Conservation (phyloP, 176 grass and related monocot species). For the Rhipidocladum racemiflorum region DNA sequence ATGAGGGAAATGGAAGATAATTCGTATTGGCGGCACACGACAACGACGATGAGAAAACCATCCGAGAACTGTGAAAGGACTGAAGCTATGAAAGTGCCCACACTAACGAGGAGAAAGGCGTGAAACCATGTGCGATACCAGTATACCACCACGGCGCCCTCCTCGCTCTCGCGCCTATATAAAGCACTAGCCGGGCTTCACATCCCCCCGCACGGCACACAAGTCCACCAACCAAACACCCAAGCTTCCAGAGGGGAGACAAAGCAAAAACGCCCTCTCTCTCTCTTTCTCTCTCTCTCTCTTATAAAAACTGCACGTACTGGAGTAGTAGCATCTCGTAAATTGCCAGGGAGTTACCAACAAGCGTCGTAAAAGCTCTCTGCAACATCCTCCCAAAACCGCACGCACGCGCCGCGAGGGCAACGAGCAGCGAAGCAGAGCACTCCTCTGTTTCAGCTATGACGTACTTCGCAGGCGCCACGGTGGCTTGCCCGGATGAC, state of each 20-base stretch:
- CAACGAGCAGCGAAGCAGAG: constrained; percentile 3
- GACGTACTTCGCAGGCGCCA: constrained; percentile 16
- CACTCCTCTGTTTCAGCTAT: constrained; percentile 33
- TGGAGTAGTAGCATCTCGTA: background rate
- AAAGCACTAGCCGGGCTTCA: background rate
- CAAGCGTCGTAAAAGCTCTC: constrained; percentile 12
- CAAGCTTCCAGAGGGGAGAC: constrained; percentile 40
- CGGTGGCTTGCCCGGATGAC: constrained; percentile 29
- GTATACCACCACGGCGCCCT: background rate
- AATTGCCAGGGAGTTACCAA: constrained; percentile 27
- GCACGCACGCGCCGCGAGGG: constrained; percentile 18
- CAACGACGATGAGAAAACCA: background rate
- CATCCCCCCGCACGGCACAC: constrained; percentile 13
- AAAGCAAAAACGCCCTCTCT: background rate
- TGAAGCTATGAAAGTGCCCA: too few relatives aligned
- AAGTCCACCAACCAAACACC: constrained; percentile 14
- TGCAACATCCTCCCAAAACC: background rate
- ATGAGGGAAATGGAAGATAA: background rate
- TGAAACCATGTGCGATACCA: background rate
- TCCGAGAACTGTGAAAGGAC: background rate
- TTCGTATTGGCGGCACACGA: background rate
- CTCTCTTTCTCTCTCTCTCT: background rate
- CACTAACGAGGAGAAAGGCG: background rate
- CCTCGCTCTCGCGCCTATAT: background rate
- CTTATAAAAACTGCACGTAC: background rate